Base-by-base conservation (phyloP, 1,139 yeast genomes). In the Eremothecium cymbalariae region DNA sequence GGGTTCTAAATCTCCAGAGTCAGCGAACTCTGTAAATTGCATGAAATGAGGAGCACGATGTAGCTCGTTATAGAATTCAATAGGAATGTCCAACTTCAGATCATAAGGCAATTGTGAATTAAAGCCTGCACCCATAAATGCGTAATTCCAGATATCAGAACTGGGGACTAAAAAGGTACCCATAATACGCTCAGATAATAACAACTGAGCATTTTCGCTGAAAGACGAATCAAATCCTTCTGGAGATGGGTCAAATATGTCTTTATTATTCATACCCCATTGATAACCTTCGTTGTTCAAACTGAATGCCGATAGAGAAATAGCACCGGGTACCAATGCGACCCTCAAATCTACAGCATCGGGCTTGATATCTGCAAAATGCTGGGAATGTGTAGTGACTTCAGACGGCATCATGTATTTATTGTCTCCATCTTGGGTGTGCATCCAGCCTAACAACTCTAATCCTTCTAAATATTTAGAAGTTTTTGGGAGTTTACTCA, bases 31-130 rank as follows among this genome's bases (percentile, higher is more conserved):
- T 39, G 70, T 74, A 51, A 86, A 86, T 1, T 78, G 70, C 32
- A 75, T 65, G 60, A 90, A 93, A 60, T 90, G 98, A 18, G 78
- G 68, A 6, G 95, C 94, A 31, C 98, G 77, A 51, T 93, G 98
- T 24, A 74, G 55, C 47, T 83, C 94, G 51, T 83, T 79, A 55
- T 86, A 93, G 53, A 80, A 90, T 4, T 83, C 74, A 32, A 80
- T 51, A 1, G 99, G 99, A 7, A 75, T 64, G 51, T 84, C 96
- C 33, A 82, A 50, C 55, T 81, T 83, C 55, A 88, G 55, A 13
- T 66, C 74, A 49, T 71, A 85, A n/a, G 63, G 66, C 36, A 72
- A 59, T 22, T 70, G 70, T 3, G 75, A 63, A 48, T 72, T 77
- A 80, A 94, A 93, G 8, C 82, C 71, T 2, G 94, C 80, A 3